A percentile compares a stretch with the other conserved stretches of the same genome.
These are phyloP conservation scores for Pleurozium schreberi DNA, from an alignment of 225 moss, liverwort and hornwort genomes.

Conservation along the genomic window DNA sequence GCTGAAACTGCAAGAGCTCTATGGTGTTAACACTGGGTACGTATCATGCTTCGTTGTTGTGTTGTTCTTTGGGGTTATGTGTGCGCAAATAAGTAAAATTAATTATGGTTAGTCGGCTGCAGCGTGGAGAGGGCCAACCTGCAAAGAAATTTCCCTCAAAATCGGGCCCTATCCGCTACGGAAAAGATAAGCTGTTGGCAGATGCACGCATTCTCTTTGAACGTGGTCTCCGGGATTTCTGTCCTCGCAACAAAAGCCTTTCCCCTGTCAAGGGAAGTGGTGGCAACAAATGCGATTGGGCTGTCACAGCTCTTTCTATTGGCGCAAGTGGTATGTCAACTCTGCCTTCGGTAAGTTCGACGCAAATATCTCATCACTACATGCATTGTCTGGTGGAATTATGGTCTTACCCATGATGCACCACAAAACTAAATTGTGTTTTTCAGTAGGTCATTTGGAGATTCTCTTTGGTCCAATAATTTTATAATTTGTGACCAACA, in stretches of 20 bases:
- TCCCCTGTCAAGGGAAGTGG: slow-evolving; percentile 54
- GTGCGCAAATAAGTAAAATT: background rate
- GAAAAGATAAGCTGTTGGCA: slow-evolving; percentile 61
- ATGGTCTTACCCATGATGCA: background rate
- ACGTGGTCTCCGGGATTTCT: slow-evolving; percentile 67
- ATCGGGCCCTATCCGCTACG: slow-evolving; percentile 71
- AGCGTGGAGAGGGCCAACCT: slow-evolving; percentile 39
- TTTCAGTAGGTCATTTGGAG: background rate
- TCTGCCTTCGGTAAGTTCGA: slow-evolving; percentile 35
- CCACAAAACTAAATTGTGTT: background rate
- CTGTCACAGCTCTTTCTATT: slow-evolving; percentile 67
- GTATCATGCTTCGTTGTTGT: background rate
- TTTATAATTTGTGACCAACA: background rate
- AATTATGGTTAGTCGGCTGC: background rate
- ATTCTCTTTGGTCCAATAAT: background rate
- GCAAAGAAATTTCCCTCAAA: slow-evolving; percentile 67
- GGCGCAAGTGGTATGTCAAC: slow-evolving; percentile 60
- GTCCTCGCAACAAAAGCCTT: slow-evolving; percentile 38
- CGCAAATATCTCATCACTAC: background rate
- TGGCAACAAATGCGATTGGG: slow-evolving; percentile 38
- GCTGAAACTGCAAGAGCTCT: slow-evolving; percentile 69
- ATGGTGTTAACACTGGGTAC: slow-evolving; percentile 77
- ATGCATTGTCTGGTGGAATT: background rate
- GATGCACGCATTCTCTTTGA: slow-evolving; percentile 69
- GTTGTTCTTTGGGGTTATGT: background rate